Conservation (phyloP, 768 basidiomycete genomes). For the Cystobasidium ongulense region DNA sequence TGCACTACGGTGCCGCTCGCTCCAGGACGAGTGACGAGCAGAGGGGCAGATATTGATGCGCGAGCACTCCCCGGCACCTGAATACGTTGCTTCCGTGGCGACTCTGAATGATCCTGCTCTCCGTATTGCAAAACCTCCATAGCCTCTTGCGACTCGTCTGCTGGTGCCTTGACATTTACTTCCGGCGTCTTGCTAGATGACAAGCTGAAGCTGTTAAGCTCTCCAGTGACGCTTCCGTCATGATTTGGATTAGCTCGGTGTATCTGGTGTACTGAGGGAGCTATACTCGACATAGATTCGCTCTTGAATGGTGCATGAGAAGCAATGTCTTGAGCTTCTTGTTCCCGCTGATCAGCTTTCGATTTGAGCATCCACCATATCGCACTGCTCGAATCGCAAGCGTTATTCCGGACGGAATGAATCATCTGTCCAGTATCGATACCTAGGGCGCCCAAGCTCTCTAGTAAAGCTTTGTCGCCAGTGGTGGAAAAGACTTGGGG, state of each 20-base stretch:
- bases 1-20: not conserved
- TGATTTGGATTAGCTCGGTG: not conserved
- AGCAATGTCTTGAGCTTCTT: slow-evolving; percentile 37
- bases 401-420: slow-evolving; percentile 83
- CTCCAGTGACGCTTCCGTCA: not conserved
- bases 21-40: not conserved
- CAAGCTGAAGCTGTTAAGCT: not conserved
- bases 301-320: slow-evolving; percentile 30
- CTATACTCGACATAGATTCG: slow-evolving; percentile 9
- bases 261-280: not conserved
- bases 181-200: not conserved
- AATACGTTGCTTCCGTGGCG: slow-evolving; percentile 6
- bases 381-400: slow-evolving; percentile 83
- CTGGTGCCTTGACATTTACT: not conserved
- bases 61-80: slow-evolving; percentile 3
- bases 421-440: slow-evolving; percentile 90
- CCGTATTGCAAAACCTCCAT: slow-evolving; percentile 15
- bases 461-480: slow-evolving; percentile 69
- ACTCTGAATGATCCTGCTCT: not conserved
- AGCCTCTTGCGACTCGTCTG: not conserved
- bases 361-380: slow-evolving; percentile 93
- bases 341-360: slow-evolving; percentile 60
- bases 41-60: slow-evolving; percentile 15
- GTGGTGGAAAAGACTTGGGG: slow-evolving; percentile 81
- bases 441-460: slow-evolving; percentile 63